phyloP scores from a whole-genome alignment of 495 filamentous ascomycete genomes.

The Penicillium roqueforti region DNA sequence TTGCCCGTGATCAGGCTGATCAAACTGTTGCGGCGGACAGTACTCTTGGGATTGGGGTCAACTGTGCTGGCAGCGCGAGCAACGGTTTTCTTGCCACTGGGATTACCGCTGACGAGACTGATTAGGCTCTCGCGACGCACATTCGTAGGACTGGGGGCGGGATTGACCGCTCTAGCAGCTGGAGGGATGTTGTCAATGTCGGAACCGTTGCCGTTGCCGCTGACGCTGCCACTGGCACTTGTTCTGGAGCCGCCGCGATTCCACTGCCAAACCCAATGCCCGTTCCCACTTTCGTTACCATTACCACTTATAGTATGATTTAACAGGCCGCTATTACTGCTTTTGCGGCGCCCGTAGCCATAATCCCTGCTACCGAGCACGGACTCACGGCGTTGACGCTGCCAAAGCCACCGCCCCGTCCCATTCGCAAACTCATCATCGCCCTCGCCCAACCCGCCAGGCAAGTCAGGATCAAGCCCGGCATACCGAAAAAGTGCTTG shows the following conservation, averaged over 20 bases:
- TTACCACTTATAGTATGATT: background rate
- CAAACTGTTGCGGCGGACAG: slow-evolving; percentile 3
- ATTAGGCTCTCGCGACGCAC: slow-evolving; percentile 2
- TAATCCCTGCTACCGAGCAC: background rate
- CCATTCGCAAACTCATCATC: slow-evolving; percentile 3
- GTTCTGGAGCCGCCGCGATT: background rate
- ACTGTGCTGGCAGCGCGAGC: background rate
- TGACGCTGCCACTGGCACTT: background rate
- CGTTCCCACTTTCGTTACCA: background rate
- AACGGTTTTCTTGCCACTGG: background rate
- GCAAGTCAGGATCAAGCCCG: slow-evolving; percentile 28
- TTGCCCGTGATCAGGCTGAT: background rate
- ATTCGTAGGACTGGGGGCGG: background rate
- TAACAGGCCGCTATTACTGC: background rate
- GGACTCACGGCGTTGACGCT: background rate
- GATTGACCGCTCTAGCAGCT: background rate
- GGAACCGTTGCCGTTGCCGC: background rate
- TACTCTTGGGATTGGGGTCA: slow-evolving; percentile 1
- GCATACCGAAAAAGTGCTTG: slow-evolving; percentile 56
- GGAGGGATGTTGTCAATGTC: background rate
- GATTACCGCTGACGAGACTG: slow-evolving; percentile 2
- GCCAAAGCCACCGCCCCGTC: slow-evolving; percentile 5
- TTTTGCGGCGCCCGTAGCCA: background rate
- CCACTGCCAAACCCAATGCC: slow-evolving; percentile 12
- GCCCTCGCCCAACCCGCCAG: slow-evolving; percentile 1